Conservation (phyloP, 495 filamentous ascomycete species). For the Trichoderma asperelloides region DNA sequence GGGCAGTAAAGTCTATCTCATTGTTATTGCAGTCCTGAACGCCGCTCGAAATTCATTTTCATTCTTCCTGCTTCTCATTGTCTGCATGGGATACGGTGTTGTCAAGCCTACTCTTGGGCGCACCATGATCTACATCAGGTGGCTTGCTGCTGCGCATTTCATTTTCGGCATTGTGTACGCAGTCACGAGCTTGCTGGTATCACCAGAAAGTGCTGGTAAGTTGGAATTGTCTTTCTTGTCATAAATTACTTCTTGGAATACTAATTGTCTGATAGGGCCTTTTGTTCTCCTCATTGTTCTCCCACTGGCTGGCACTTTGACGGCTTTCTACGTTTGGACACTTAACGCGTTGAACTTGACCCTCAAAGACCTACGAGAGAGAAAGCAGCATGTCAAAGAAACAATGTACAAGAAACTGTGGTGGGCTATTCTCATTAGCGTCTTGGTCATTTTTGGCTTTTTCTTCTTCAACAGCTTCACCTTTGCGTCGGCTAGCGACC, state of each 20-base stretch:
- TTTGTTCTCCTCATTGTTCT: conserved; percentile 93
- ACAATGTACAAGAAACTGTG: conserved; percentile 97
- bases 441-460: conserved; percentile 93
- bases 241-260: background rate
- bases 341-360: conserved; percentile 89
- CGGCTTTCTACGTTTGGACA: conserved; percentile 98
- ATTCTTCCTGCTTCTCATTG: conserved; percentile 96
- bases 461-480: conserved; percentile 92
- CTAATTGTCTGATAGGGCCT: conserved; percentile 44
- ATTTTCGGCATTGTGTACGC: conserved; percentile 91
- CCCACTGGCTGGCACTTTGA: conserved; percentile 83
- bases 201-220: conserved; percentile 60
- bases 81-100: conserved; percentile 99
- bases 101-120: conserved; percentile 89
- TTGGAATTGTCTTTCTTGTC: background rate
- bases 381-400: conserved; percentile 89
- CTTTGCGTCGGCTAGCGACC: conserved; percentile 72
- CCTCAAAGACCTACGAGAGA: conserved; percentile 87
- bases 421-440: conserved; percentile 91
- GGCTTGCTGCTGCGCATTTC: conserved; percentile 85
- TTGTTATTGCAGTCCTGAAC: conserved; percentile 84
- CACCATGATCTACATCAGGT: conserved; percentile 91
- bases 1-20: conserved; percentile 76
- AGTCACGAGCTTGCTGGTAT: conserved; percentile 79
- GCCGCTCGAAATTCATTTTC: conserved; percentile 94